Evolutionary conservation across 306 rosid species (phyloP), one percentile per base, ranked within the genome.

Genomic region (Hippophae rhamnoides): DNA sequence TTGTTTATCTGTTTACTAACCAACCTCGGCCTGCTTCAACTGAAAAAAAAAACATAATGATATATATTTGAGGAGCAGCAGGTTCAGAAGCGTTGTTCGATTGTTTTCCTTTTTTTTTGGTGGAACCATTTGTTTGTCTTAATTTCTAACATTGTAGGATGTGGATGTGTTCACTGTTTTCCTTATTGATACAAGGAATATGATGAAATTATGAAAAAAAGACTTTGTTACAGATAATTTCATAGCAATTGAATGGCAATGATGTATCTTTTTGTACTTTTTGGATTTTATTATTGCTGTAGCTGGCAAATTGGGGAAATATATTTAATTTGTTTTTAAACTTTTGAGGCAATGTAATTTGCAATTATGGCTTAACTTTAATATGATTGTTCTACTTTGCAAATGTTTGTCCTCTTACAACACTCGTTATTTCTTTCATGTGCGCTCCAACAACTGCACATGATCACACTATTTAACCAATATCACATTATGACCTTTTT

Each of bases 1-100:
- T 73, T 72, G 85, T 65, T 67, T 71, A 73, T 78, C 52, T 48
- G 62, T 48, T 59, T 60, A 18, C 76, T 72, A 76, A 77, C 77
- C 95, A 76, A 86, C 94, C 95, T 79, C 98, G 81, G 81, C 94
- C 85, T 87, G 96, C 93, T 92, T 83, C 95, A 73, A 73, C 78
- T 67, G 52, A 43, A 78, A 73, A 43, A 78, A 73, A 78, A 65
- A 18, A 18, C 23, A 18, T 18, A 45, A 64, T 73, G 80, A 77
- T 62, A 11, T 76, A 71, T 77, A 72, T 66, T 77, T 54, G 70
- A 72, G 78, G 85, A 79, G 23, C 83, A 79, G 23, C 83, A 76
- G 86, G 96, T 74, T 86, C 93, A 66, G 96, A 87, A 92, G 98
- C 89, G 96, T 85, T 73, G 82, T 74, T 75, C 84, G 18, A 71